Percentiles rank a stretch among this genome's conserved stretches.
Conservation (phyloP, 2,329 filamentous ascomycete genomes). For the Aspergillus melleus region DNA sequence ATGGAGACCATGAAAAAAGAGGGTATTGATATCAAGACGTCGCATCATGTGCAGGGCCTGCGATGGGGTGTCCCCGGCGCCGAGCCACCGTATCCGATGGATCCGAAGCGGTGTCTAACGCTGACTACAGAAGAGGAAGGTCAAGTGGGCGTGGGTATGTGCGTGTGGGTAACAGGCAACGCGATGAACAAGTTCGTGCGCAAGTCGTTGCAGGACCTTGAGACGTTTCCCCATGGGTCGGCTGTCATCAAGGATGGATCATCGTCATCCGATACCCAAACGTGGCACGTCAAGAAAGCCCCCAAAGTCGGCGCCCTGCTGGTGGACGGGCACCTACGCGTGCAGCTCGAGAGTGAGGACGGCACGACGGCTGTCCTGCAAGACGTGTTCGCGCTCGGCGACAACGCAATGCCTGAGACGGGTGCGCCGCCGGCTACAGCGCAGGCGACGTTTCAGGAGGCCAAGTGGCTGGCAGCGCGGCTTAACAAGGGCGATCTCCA, state of each 20-base stretch:
- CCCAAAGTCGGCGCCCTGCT: conserved; percentile 51
- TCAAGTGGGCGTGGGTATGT: conserved; percentile 60
- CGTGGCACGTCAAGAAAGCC: conserved; percentile 54
- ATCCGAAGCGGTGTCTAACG: conserved; percentile 50
- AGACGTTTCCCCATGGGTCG: conserved; percentile 34
- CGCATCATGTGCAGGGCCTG: conserved; percentile 57
- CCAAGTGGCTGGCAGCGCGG: conserved; percentile 56
- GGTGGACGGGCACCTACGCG: conserved; percentile 56
- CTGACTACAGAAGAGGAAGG: conserved; percentile 59
- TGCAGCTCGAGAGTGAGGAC: conserved; percentile 50
- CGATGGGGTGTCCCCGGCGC: conserved; percentile 51
- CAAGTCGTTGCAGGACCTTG: conserved; percentile 29
- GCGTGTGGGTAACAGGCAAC: conserved; percentile 55
- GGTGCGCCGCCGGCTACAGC: conserved; percentile 58
- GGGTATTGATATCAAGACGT: conserved; percentile 59
- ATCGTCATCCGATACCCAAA: conserved; percentile 10
- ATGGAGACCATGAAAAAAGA: conserved; percentile 56
- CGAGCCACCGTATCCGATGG: conserved; percentile 37
- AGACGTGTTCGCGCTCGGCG: conserved; percentile 58
- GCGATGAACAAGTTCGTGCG: conserved; percentile 36
- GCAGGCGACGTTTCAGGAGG: conserved; percentile 60
- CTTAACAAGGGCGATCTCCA: conserved; percentile 52
- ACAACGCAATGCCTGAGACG: conserved; percentile 56
- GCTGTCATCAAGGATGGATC: conserved; percentile 26
- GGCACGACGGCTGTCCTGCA: conserved; percentile 45